Percentiles rank a stretch among this genome's conserved stretches.
Conservation (phyloP, 2,329 filamentous ascomycete species). For the Botrytis fabae region DNA sequence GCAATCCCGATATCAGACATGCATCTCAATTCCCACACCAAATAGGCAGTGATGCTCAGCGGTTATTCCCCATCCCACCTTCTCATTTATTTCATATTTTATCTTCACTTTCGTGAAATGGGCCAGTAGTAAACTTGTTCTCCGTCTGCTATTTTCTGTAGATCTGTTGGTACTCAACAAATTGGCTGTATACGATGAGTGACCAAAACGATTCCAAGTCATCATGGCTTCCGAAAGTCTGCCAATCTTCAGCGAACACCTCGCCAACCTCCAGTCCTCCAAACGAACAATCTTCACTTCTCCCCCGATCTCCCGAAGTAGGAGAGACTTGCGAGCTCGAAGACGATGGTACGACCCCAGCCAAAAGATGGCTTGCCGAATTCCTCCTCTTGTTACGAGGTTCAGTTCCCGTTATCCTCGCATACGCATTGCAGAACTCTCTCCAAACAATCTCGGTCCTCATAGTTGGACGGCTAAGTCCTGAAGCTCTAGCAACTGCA, state of each 20-base stretch:
- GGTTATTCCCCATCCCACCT: not conserved
- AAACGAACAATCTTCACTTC: conserved; percentile 38
- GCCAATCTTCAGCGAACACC: conserved; percentile 26
- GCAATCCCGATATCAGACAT: not conserved
- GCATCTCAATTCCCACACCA: not conserved
- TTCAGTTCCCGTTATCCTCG: conserved; percentile 76
- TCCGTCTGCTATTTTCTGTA: not conserved
- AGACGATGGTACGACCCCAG: conserved; percentile 29
- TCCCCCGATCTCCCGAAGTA: conserved; percentile 31
- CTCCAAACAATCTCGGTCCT: conserved; percentile 81
- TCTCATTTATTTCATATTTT: conserved; percentile 2
- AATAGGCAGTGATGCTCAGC: not conserved
- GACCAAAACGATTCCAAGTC: conserved; percentile 31
- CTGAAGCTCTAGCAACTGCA: conserved; percentile 76
- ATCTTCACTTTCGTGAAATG: not conserved
- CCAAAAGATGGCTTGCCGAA: conserved; percentile 52
- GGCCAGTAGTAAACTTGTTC: not conserved
- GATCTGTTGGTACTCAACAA: not conserved
- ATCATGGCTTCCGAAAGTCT: conserved; percentile 37
- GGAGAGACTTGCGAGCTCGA: conserved; percentile 35
- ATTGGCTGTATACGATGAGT: conserved; percentile 8
- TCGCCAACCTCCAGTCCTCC: conserved; percentile 32
- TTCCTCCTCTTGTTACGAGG: conserved; percentile 67
- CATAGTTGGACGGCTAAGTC: conserved; percentile 75
- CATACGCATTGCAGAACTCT: conserved; percentile 83